Evolutionary conservation across 345 rosid species (phyloP).

Genomic region (Geranium brycei): DNA sequence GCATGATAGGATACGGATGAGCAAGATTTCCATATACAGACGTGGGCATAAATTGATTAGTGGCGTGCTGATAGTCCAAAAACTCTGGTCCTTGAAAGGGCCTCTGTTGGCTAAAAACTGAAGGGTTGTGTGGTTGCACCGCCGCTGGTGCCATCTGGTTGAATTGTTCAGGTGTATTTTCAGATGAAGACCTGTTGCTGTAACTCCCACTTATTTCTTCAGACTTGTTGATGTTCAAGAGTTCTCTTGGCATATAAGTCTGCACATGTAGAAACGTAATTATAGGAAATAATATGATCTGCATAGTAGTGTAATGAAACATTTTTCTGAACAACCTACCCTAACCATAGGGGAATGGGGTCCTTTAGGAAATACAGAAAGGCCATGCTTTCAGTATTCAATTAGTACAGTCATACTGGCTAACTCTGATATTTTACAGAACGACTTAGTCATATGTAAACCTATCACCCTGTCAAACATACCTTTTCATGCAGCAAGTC

Average conservation of each 20-base stretch:
- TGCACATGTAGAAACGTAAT: constrained; percentile 12
- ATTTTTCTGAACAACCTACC: too few relatives aligned
- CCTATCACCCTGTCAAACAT: too few relatives aligned
- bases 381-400: too few relatives aligned
- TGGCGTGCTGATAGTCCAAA: constrained; percentile 34
- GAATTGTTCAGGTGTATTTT: constrained; percentile 20
- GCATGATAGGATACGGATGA: constrained; percentile 44
- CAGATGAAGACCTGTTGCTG: constrained; percentile 34
- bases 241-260: constrained; percentile 43
- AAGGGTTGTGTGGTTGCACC: constrained; percentile 22
- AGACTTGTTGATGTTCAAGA: constrained; percentile 25
- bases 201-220: constrained; percentile 32
- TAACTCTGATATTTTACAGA: too few relatives aligned
- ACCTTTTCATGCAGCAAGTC: too few relatives aligned
- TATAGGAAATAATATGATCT: too few relatives aligned
- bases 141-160: constrained; percentile 26
- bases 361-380: too few relatives aligned
- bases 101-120: constrained; percentile 35
- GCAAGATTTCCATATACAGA: constrained; percentile 37
- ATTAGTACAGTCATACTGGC: too few relatives aligned
- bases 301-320: not conserved
- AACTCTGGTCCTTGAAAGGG: constrained; percentile 38
- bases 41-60: constrained; percentile 32
- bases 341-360: too few relatives aligned
- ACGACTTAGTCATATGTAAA: too few relatives aligned